Conservation (phyloP, 208 protist species). For the Sergeia podlipaevii region DNA sequence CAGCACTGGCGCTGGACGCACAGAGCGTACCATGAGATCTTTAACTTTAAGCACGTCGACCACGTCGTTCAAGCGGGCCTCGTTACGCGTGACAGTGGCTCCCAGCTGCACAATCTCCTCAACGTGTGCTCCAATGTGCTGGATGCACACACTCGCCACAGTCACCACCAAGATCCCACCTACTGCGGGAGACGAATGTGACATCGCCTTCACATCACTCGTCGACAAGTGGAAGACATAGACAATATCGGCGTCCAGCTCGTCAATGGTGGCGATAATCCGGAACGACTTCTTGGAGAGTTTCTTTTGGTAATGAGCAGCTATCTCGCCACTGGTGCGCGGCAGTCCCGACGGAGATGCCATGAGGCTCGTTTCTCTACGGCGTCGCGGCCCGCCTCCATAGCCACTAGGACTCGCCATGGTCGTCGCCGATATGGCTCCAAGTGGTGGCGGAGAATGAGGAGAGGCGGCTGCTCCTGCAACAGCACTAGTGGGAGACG, state of each 20-base stretch:
- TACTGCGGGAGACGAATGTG: not conserved
- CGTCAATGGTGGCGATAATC: constrained; percentile 5
- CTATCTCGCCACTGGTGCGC: too few relatives aligned
- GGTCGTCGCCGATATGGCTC: too few relatives aligned
- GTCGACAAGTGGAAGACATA: constrained; percentile 28
- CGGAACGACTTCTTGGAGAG: too few relatives aligned
- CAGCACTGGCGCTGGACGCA: not conserved
- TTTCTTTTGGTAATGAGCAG: too few relatives aligned
- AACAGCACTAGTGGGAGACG: too few relatives aligned
- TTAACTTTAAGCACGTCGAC: constrained; percentile 24
- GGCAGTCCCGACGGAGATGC: too few relatives aligned
- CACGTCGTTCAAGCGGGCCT: constrained; percentile 28
- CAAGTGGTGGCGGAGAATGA: too few relatives aligned
- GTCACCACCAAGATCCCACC: not conserved
- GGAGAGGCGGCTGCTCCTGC: too few relatives aligned
- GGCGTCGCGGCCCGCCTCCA: too few relatives aligned
- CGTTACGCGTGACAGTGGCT: not conserved
- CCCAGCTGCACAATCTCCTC: constrained; percentile 4
- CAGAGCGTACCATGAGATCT: constrained; percentile 14
- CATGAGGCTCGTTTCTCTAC: too few relatives aligned
- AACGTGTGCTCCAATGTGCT: constrained; percentile 45
- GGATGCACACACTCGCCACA: constrained; percentile 16
- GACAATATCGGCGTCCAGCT: constrained; percentile 26
- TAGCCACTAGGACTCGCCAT: too few relatives aligned
- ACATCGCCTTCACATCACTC: not conserved